phyloP scores from a whole-genome alignment of 495 filamentous ascomycete genomes.

The Penicillium paxilli region DNA sequence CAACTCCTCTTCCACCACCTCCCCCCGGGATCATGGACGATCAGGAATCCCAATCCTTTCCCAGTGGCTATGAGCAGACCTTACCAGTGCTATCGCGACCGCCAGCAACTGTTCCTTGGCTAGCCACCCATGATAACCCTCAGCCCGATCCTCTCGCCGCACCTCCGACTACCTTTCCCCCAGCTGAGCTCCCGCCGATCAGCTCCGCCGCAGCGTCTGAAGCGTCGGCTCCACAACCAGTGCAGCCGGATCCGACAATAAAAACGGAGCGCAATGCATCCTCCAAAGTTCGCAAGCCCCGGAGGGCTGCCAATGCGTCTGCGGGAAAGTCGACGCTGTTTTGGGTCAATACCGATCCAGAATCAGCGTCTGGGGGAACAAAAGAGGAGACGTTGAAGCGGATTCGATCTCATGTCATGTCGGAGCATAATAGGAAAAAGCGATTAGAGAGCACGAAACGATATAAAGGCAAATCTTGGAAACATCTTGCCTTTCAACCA shows the following conservation, averaged over 20 bases:
- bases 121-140: conserved; percentile 12
- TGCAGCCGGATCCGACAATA: background rate
- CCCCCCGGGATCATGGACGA: conserved; percentile 39
- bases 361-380: conserved; percentile 40
- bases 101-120: conserved; percentile 15
- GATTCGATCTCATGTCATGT: conserved; percentile 53
- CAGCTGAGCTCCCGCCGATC: background rate
- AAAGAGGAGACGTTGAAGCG: conserved; percentile 49
- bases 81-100: conserved; percentile 30
- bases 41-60: conserved; percentile 30
- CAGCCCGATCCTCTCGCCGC: conserved; percentile 15
- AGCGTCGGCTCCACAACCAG: background rate
- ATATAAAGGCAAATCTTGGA: conserved; percentile 46
- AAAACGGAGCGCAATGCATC: conserved; percentile 26
- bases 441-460: conserved; percentile 44
- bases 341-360: conserved; percentile 46
- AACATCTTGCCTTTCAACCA: conserved; percentile 42
- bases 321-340: conserved; percentile 43
- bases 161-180: background rate
- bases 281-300: conserved; percentile 41
- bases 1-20: no score
- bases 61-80: conserved; percentile 23
- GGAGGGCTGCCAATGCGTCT: conserved; percentile 37
- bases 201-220: background rate
- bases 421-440: conserved; percentile 52